phyloP scores from a whole-genome alignment of 2,329 filamentous ascomycete species.

The Sporothrix protearum region DNA sequence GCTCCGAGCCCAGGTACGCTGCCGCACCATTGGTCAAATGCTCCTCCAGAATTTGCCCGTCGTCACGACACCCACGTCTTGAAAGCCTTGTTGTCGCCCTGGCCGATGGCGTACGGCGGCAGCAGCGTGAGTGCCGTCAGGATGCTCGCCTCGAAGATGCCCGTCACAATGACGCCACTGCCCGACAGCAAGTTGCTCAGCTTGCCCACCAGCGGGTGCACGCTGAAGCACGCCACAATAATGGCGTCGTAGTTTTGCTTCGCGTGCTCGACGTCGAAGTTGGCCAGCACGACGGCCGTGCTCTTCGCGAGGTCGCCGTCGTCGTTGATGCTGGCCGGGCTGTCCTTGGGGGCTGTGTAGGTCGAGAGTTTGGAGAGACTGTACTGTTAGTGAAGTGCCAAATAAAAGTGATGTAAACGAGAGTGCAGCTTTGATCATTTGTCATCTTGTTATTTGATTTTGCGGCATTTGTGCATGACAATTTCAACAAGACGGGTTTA shows the following conservation, averaged over 20 bases:
- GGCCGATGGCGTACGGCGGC: slow-evolving; percentile 31
- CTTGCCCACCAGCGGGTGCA: slow-evolving; percentile 68
- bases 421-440: neutral
- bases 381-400: neutral
- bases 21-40: slow-evolving; percentile 65
- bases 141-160: slow-evolving; percentile 86
- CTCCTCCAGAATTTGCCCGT: slow-evolving; percentile 77
- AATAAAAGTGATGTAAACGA: neutral
- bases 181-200: slow-evolving; percentile 41
- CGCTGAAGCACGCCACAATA: slow-evolving; percentile 83
- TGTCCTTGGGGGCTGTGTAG: slow-evolving; percentile 61
- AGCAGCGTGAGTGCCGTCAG: slow-evolving; percentile 57
- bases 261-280: slow-evolving; percentile 42
- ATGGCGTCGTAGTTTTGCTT: slow-evolving; percentile 64
- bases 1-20: slow-evolving; percentile 54
- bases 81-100: slow-evolving; percentile 17
- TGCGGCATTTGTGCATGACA: too few relatives aligned
- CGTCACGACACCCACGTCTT: slow-evolving; percentile 75
- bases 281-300: slow-evolving; percentile 57
- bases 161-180: slow-evolving; percentile 55
- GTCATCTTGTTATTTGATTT: neutral
- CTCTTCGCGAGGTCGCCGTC: slow-evolving; percentile 64
- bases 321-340: slow-evolving; percentile 75
- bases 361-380: slow-evolving; percentile 52
- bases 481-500: too few relatives aligned